A percentile compares a stretch with the other conserved stretches of the same genome.
phyloP scores from a whole-genome alignment of 2,329 filamentous ascomycete species.

The Graphilbum sp. region DNA sequence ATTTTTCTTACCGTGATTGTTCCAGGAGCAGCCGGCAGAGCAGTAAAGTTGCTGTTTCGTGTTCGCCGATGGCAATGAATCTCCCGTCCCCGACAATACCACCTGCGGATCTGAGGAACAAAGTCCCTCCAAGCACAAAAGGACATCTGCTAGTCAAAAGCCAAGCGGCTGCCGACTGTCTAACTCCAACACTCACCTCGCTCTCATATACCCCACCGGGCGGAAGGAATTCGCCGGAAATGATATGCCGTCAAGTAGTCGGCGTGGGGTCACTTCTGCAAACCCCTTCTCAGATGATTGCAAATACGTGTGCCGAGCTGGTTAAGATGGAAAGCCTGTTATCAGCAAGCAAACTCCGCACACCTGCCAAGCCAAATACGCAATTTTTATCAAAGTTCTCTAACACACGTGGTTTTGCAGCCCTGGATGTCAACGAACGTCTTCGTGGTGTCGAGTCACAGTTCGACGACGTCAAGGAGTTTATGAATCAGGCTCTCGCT shows the following conservation, averaged over 20 bases:
- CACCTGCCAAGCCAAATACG: no score
- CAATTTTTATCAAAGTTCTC: constrained; percentile 37
- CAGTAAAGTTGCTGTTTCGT: background rate
- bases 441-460: constrained; percentile 63
- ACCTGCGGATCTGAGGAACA: no score
- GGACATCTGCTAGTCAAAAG: background rate
- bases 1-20: background rate
- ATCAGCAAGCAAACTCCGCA: no score
- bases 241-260: no score
- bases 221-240: no score
- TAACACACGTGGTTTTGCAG: constrained; percentile 49
- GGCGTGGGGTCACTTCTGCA: no score
- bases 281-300: no score
- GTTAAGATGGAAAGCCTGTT: no score
- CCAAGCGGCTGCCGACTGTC: background rate
- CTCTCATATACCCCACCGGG: background rate
- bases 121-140: no score
- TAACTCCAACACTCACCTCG: background rate
- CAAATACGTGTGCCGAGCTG: no score
- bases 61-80: background rate
- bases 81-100: no score
- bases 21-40: background rate
- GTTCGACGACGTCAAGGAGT: constrained; percentile 54
- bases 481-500: constrained; percentile 51
- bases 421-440: constrained; percentile 64